phyloP scores from a whole-genome alignment of 768 basidiomycete species.

The Tulasnella calospora region DNA sequence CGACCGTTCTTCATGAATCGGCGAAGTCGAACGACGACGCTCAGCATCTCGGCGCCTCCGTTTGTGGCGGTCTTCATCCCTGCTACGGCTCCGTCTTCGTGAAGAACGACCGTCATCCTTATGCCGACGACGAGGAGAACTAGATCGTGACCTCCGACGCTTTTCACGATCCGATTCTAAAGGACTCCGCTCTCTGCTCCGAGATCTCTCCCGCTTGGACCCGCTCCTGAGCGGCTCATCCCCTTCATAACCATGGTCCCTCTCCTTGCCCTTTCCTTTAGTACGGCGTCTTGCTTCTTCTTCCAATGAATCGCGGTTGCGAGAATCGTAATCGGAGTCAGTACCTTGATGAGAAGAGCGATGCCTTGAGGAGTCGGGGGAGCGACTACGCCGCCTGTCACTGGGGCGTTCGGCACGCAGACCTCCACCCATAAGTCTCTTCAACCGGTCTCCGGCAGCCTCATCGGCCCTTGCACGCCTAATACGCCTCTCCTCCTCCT shows the following conservation, averaged over 20 bases:
- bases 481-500: slow-evolving; percentile 31
- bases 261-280: slow-evolving; percentile 17
- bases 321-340: background rate
- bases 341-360: background rate
- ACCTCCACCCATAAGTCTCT: slow-evolving; percentile 39
- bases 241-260: background rate
- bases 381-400: background rate
- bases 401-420: slow-evolving; percentile 23
- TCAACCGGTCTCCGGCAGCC: slow-evolving; percentile 58
- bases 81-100: background rate
- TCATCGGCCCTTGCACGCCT: slow-evolving; percentile 67
- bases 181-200: background rate
- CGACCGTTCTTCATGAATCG: background rate
- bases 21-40: background rate
- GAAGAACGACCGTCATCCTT: background rate
- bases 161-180: background rate
- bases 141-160: background rate
- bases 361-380: background rate
- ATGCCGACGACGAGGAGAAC: background rate
- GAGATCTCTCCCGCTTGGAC: slow-evolving; percentile 2
- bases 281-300: background rate
- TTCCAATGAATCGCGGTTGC: background rate
- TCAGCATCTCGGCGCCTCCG: background rate
- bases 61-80: background rate
- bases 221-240: background rate